Conservation (phyloP, 176 grass and related monocot species). For the sorghum (Sorghum bicolor) region Sorghum_bicolor_NCBIv3 NC_012874.2:35481001-35481500, state of each 20-base stretch:
- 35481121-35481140: slow-evolving; percentile 50
- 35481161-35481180: slow-evolving; percentile 74
- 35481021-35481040: slow-evolving; percentile 83
- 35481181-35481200: slow-evolving; percentile 61
- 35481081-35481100: slow-evolving; percentile 58
- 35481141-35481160: slow-evolving; percentile 58
- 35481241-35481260: slow-evolving; percentile 49
- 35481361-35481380: slow-evolving; percentile 49
- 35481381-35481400: slow-evolving; percentile 48
- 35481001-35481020: slow-evolving; percentile 36
- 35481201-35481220: slow-evolving; percentile 46
- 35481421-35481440: slow-evolving; percentile 27
- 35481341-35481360: slow-evolving; percentile 41
- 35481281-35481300: slow-evolving; percentile 35
- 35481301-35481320: slow-evolving; percentile 44
- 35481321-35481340: slow-evolving; percentile 71
- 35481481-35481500: slow-evolving; percentile 46
- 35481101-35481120: slow-evolving; percentile 77
- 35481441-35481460: slow-evolving; percentile 41
- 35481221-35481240: slow-evolving; percentile 65
- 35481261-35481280: slow-evolving; percentile 68
- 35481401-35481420: slow-evolving; percentile 59
- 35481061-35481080: slow-evolving; percentile 28
- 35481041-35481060: slow-evolving; percentile 51
- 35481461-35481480: slow-evolving; percentile 53